Evolutionary conservation across 2,329 filamentous ascomycete genomes (phyloP).

Genomic region (Botrytis squamosa): DNA sequence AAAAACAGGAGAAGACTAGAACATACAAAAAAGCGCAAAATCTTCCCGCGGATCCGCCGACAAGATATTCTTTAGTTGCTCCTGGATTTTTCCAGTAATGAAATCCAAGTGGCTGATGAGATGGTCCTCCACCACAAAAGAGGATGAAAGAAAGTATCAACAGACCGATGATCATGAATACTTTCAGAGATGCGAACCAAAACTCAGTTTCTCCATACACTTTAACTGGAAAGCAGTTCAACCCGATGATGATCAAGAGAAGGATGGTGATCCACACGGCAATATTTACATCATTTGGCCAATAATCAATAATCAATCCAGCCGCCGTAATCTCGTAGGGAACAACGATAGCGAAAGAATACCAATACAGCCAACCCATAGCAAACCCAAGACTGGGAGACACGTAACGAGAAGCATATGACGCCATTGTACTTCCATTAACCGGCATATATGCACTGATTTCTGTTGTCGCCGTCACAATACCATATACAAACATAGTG

Average conservation of each 20-base stretch:
- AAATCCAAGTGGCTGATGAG: not conserved
- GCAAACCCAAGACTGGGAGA: not conserved
- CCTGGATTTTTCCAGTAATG: not conserved
- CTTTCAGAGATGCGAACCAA: not conserved
- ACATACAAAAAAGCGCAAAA: not conserved
- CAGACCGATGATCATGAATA: not conserved
- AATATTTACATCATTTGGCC: not conserved
- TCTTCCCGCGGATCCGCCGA: not conserved
- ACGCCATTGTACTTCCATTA: not conserved
- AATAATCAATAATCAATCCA: not conserved
- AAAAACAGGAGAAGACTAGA: not conserved
- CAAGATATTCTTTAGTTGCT: not conserved
- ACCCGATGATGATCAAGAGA: not conserved
- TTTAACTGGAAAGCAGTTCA: not conserved
- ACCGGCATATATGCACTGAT: not conserved
- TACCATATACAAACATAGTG: not conserved
- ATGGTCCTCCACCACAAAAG: not conserved
- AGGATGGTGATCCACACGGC: not conserved
- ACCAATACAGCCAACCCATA: constrained; percentile 1
- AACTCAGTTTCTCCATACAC: not conserved
- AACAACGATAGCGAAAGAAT: not conserved
- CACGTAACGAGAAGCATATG: not conserved
- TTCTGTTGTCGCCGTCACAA: not conserved
- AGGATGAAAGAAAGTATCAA: not conserved
- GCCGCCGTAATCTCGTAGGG: not conserved